phyloP scores from a whole-genome alignment of 768 basidiomycete genomes.

The Boletus fagicola region DNA sequence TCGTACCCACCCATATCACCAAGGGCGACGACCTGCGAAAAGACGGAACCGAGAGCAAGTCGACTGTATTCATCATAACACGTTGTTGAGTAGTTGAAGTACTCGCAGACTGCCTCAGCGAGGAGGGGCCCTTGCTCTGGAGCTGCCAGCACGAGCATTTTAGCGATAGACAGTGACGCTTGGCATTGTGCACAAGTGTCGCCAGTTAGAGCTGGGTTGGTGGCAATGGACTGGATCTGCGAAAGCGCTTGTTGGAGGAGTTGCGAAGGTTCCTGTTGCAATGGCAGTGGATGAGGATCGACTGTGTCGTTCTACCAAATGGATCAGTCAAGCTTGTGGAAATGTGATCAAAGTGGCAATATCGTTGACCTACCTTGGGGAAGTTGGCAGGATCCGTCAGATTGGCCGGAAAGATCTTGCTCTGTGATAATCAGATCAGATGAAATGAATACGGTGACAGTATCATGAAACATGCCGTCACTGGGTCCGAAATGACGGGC shows the following conservation, averaged over 20 bases:
- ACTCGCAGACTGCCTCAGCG: conserved; percentile 41
- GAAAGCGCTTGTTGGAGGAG: conserved; percentile 39
- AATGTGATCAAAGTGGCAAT: not conserved
- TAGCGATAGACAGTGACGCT: conserved; percentile 38
- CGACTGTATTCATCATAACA: conserved; percentile 37
- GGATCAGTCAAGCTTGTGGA: not conserved
- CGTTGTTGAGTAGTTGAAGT: conserved; percentile 37
- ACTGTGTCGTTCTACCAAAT: conserved; percentile 38
- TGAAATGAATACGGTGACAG: not conserved
- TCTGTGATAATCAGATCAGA: conserved; percentile 33
- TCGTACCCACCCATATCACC: conserved; percentile 49
- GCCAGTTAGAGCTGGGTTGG: conserved; percentile 36
- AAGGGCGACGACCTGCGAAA: conserved; percentile 48
- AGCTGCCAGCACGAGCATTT: conserved; percentile 43
- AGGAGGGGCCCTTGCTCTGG: conserved; percentile 43
- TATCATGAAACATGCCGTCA: conserved; percentile 43
- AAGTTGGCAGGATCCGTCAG: conserved; percentile 64
- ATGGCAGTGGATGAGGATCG: conserved; percentile 46
- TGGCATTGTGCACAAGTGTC: conserved; percentile 41
- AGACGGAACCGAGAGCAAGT: conserved; percentile 40
- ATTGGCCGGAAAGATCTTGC: conserved; percentile 51
- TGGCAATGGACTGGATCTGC: conserved; percentile 40
- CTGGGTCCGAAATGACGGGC: conserved; percentile 67
- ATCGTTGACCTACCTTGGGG: conserved; percentile 37
- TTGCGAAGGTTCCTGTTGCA: conserved; percentile 31